Base-by-base conservation (phyloP, 345 rosid species). In the Reutealis trisperma region DNA sequence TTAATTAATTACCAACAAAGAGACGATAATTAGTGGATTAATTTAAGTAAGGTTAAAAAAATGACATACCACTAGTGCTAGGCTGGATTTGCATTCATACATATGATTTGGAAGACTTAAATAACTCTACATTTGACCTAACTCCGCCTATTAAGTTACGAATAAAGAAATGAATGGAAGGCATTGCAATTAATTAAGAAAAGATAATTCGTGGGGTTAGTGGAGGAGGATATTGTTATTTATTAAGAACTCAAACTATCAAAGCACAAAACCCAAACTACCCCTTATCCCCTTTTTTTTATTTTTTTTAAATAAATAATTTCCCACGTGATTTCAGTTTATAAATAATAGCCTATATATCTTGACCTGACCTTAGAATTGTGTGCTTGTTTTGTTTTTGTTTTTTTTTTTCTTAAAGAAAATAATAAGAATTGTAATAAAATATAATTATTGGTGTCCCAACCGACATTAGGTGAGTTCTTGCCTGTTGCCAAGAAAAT, bases 161-260 rank as follows among this genome's bases (percentile, higher is more conserved):
- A 5, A 67, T 34, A 54, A 55, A 54, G 2, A 30, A 71, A 30
- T 6, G 7, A 57, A 34, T 37, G 18, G 2, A 22, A 44, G 51
- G 13, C 32, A 41, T 57, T 34, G 16, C 13, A 34, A 60, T 42
- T 45, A 22, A 37, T 21, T 0, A 52, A 14, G 15, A 37, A n/a
- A 63, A 5, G 25, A 2, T 1, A 45, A 12, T n/a, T 32, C 12
- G 47, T 41, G 58, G 27, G 27, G 61, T 51, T 51, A 76, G 64
- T 63, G 54, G 75, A 45, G 54, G 71, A 45, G 71, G 80, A 60
- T 70, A 77, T 62, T 63, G 14, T 70, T 70, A 19, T 62, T 62
- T 77, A 70, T 51, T 52, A 19, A 22, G 15, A 52, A 57, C 12
- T 27, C 3, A 69, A n/a, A 2, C 52, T 9, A 22, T 37, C 62